A percentile compares a stretch with the other conserved stretches of the same genome.
Evolutionary conservation across 495 filamentous ascomycete genomes (phyloP).

Genomic region (Xylaria bambusicola): DNA sequence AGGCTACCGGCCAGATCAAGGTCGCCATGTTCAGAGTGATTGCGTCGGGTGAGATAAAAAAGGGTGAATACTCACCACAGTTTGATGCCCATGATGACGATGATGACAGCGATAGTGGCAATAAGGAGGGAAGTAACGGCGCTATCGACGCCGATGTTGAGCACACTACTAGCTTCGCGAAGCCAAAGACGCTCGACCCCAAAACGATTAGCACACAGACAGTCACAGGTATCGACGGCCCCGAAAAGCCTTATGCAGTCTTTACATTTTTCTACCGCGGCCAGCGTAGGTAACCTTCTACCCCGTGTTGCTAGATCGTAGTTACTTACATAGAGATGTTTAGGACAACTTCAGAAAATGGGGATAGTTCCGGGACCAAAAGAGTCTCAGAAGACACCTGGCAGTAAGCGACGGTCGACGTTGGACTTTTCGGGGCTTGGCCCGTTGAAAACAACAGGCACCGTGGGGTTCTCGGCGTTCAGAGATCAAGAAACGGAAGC

Average conservation of each 20-base stretch:
- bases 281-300: slow-evolving; percentile 67
- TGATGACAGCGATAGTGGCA: slow-evolving; percentile 59
- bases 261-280: slow-evolving; percentile 99
- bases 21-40: slow-evolving; percentile 94
- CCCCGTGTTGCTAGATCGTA: not conserved
- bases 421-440: slow-evolving; percentile 83
- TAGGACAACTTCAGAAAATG: slow-evolving; percentile 94
- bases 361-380: slow-evolving; percentile 72
- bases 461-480: slow-evolving; percentile 88
- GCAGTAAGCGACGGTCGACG: slow-evolving; percentile 70
- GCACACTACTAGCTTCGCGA: slow-evolving; percentile 97
- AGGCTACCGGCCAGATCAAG: slow-evolving; percentile 97
- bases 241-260: slow-evolving; percentile 91
- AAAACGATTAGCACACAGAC: slow-evolving; percentile 98
- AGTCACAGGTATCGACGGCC: slow-evolving; percentile 95
- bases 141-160: slow-evolving; percentile 71
- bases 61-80: slow-evolving; percentile 95
- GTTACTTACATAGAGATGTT: slow-evolving; percentile 20
- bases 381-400: slow-evolving; percentile 54
- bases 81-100: slow-evolving; percentile 97
- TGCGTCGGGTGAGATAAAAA: slow-evolving; percentile 94
- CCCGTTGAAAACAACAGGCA: slow-evolving; percentile 77
- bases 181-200: slow-evolving; percentile 94
- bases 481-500: slow-evolving; percentile 64
- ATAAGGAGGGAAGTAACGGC: slow-evolving; percentile 42